Evolutionary conservation across 768 basidiomycete species (phyloP).

Genomic region (Phaffia tasmanica): DNA sequence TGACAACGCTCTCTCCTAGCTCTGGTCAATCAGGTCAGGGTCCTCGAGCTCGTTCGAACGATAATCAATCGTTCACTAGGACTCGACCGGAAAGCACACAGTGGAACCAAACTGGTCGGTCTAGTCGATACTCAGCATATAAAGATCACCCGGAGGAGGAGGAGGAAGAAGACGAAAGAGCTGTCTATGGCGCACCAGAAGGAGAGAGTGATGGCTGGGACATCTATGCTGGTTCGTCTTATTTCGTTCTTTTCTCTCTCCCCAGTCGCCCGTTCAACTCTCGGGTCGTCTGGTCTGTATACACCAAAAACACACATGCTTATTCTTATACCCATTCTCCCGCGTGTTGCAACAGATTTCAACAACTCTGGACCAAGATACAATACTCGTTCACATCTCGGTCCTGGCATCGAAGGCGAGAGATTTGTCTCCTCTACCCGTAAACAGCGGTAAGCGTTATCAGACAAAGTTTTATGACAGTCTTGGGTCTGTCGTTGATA

Average conservation of each 20-base stretch:
- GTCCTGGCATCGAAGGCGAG: conserved; percentile 6
- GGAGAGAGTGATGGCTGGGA: conserved; percentile 14
- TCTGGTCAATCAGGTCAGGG: too few species aligned
- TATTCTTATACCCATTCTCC: background rate
- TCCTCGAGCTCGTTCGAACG: too few species aligned
- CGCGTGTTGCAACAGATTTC: conserved; percentile 15
- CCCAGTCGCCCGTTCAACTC: background rate
- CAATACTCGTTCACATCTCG: conserved; percentile 15
- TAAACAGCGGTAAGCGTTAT: background rate
- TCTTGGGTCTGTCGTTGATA: conserved; percentile 1
- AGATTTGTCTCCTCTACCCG: conserved; percentile 8
- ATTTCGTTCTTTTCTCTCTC: too few species aligned
- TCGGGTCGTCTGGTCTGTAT: background rate
- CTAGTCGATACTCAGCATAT: too few species aligned
- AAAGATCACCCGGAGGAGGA: background rate
- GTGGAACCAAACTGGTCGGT: too few species aligned
- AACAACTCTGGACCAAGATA: conserved; percentile 25
- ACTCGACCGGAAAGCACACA: too few species aligned
- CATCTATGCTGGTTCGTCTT: conserved; percentile 18
- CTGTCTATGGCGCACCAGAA: conserved; percentile 5
- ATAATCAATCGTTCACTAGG: too few species aligned
- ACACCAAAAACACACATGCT: background rate
- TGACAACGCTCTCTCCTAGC: too few species aligned
- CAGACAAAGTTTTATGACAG: background rate
- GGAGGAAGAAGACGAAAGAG: conserved; percentile 8